Evolutionary conservation across 1,284 basidiomycete genomes (phyloP).

Genomic region (Microbotryum violaceum): DNA sequence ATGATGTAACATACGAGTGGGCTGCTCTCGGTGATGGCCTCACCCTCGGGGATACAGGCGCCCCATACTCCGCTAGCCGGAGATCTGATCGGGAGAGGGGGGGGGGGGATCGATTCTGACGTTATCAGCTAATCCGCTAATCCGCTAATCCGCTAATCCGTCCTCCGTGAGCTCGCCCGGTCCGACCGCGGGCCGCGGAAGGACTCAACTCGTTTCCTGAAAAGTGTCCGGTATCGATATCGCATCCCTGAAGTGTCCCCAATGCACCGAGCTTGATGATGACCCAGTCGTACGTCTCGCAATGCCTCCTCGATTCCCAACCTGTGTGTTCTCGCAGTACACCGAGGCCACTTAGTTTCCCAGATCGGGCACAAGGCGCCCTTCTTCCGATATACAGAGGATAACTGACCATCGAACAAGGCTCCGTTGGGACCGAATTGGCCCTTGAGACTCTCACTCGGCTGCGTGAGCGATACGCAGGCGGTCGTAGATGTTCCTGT

Average conservation of each 20-base stretch:
- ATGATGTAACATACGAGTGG: slow-evolving; percentile 13
- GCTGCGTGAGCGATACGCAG: slow-evolving; percentile 46
- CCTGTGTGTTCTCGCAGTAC: slow-evolving; percentile 37
- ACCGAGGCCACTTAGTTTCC: too few relatives aligned
- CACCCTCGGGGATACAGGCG: slow-evolving; percentile 22
- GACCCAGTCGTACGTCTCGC: slow-evolving; percentile 83
- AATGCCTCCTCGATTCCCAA: slow-evolving; percentile 90
- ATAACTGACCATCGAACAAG: slow-evolving; percentile 58
- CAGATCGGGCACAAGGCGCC: too few relatives aligned
- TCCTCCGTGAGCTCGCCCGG: slow-evolving; percentile 28
- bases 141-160: too few relatives aligned
- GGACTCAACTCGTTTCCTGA: slow-evolving; percentile 71
- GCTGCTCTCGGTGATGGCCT: slow-evolving; percentile 24
- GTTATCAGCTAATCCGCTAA: too few relatives aligned
- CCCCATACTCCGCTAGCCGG: slow-evolving; percentile 36
- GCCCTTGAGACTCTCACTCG: slow-evolving; percentile 74
- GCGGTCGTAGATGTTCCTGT: neutral
- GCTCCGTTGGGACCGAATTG: slow-evolving; percentile 95
- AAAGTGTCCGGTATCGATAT: slow-evolving; percentile 93
- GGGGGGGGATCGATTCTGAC: too few relatives aligned
- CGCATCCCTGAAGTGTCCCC: slow-evolving; percentile 66
- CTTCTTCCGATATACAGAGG: too few relatives aligned
- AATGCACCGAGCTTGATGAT: slow-evolving; percentile 79
- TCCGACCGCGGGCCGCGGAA: slow-evolving; percentile 12
- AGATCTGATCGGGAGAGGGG: too few relatives aligned